phyloP scores from a whole-genome alignment of 305 asterid species.

The Fraxinus floribunda region DNA sequence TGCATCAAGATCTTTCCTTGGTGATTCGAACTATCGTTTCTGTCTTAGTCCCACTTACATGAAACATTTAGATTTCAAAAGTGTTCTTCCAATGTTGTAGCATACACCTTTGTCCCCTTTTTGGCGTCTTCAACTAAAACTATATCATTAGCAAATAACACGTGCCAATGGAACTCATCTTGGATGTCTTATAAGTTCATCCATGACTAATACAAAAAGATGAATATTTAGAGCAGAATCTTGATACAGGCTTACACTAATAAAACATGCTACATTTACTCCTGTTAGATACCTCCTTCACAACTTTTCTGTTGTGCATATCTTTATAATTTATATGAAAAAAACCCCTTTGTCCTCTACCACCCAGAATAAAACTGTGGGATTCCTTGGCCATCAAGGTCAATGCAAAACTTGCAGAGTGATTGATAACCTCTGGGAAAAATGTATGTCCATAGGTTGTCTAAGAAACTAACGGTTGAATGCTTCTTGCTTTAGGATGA shows the following conservation, averaged over 20 bases:
- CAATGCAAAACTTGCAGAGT: background rate
- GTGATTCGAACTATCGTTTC: background rate
- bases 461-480: background rate
- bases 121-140: background rate
- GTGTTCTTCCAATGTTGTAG: background rate
- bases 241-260: background rate
- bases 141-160: background rate
- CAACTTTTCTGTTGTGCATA: background rate
- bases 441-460: background rate
- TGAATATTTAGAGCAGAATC: background rate
- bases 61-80: background rate
- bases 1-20: background rate
- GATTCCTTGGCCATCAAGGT: background rate
- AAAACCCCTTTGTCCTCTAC: background rate
- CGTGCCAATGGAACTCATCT: background rate
- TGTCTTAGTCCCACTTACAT: background rate
- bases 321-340: background rate
- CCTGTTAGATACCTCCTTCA: background rate
- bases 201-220: background rate
- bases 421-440: background rate
- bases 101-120: background rate
- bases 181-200: background rate
- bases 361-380: background rate
- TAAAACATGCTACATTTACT: background rate
- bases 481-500: background rate